These are phyloP conservation scores for Pseudogymnoascus sp. DNA, from an alignment of 2,329 filamentous ascomycete species.

Conservation along the genomic window DNA sequence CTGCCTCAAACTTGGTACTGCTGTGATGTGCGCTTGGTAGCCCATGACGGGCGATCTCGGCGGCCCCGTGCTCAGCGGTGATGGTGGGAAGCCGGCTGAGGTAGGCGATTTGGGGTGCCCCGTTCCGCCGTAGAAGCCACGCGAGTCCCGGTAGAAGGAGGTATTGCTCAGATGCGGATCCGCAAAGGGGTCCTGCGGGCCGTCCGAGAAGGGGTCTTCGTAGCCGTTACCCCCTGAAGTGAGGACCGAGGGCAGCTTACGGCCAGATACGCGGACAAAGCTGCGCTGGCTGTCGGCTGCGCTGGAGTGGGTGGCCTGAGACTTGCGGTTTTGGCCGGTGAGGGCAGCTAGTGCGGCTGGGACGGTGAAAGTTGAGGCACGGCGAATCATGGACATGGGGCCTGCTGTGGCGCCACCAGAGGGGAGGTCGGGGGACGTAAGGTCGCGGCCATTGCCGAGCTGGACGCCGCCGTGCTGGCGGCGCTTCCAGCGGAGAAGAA, in stretches of 20 bases:
- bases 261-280: slow-evolving; percentile 58
- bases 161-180: slow-evolving; percentile 38
- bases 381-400: neutral
- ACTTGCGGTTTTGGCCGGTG: slow-evolving; percentile 29
- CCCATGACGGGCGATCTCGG: slow-evolving; percentile 22
- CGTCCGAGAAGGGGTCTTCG: slow-evolving; percentile 38
- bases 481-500: slow-evolving; percentile 49
- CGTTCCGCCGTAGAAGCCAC: slow-evolving; percentile 32
- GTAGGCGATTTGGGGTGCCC: slow-evolving; percentile 16
- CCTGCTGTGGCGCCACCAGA: slow-evolving; percentile 15
- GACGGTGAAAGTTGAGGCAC: slow-evolving; percentile 38
- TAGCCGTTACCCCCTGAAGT: slow-evolving; percentile 57
- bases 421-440: slow-evolving; percentile 24
- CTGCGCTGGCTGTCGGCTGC: slow-evolving; percentile 35
- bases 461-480: slow-evolving; percentile 34
- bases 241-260: slow-evolving; percentile 56
- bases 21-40: slow-evolving; percentile 18
- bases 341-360: slow-evolving; percentile 42
- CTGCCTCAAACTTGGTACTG: slow-evolving; percentile 14
- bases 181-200: slow-evolving; percentile 26
- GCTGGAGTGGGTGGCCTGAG: slow-evolving; percentile 23
- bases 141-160: slow-evolving; percentile 48
- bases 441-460: slow-evolving; percentile 36
- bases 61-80: slow-evolving; percentile 25
- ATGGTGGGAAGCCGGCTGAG: neutral